Base-by-base conservation (phyloP, 768 basidiomycete species). In the Phlebiopsis flavidoalba region DNA sequence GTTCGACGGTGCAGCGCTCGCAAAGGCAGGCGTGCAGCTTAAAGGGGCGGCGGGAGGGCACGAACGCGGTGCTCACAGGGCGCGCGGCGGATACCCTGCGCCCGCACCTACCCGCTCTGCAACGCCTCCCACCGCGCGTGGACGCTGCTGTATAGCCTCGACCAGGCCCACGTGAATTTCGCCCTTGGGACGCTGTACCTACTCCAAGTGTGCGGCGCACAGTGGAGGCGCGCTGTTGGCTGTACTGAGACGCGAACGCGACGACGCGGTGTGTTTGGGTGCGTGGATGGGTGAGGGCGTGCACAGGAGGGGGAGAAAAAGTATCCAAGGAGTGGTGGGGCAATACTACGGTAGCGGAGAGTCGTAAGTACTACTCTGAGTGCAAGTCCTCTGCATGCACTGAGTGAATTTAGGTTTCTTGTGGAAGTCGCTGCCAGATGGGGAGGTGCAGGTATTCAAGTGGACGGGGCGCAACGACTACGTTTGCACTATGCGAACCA, bases 141-240 rank as follows among this genome's bases (percentile, higher is more conserved):
- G 94, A 81, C 81, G 0, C 81, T 95, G 0, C 74, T 94, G 5
- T 95, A 95, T 75, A 95, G 93, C 15, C 80, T 97, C 17, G 96
- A 98, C 68, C 95, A 97, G 67, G n/a, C n/a, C n/a, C 91, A 98
- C 65, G 96, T n/a, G 96, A 0, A 94, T 95, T 49, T 95, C 93
- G 12, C 79, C n/a, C n/a, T 98, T 14, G 86, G 88, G 49, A 97
- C 96, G 0, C 80, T 98, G 5, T 98, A 97, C 71, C 67, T 98
- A 97, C 71, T 67, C 80, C 2, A 80, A 80, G 0, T 90, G 87
- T 57, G 83, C 83, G 54, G 66, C 71, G 5, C 72, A 74, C 22
- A 73, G 69, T 35, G 75, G 75, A 37, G 79, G 81, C 1, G 83
- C 83, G 48, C 64, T 98, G 10, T 65, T 98, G 1, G 80, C 84